phyloP scores from a whole-genome alignment of 768 basidiomycete genomes.

The Mycena metata region DNA sequence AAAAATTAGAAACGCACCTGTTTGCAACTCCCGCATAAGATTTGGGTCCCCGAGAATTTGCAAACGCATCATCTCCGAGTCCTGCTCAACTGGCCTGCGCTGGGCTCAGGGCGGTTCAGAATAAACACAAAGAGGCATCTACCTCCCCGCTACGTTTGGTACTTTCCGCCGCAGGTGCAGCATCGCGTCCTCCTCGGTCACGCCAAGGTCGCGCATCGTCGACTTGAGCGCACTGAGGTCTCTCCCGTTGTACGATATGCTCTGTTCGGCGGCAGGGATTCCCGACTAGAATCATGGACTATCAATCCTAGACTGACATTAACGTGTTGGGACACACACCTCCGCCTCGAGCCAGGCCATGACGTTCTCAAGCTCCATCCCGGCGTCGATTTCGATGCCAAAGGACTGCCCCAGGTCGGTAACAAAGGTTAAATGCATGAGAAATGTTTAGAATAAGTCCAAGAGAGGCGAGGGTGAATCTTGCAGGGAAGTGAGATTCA shows the following conservation, averaged over 20 bases:
- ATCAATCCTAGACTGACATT: background rate
- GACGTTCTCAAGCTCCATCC: conserved; percentile 93
- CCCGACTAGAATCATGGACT: conserved; percentile 67
- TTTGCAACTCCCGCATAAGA: conserved; percentile 79
- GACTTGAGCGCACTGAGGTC: conserved; percentile 76
- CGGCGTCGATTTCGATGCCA: conserved; percentile 86
- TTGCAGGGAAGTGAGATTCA: conserved; percentile 7
- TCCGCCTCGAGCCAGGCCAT: conserved; percentile 96
- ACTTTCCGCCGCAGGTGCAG: conserved; percentile 77
- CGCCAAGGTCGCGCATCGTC: conserved; percentile 77
- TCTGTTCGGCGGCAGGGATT: conserved; percentile 79
- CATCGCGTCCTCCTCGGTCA: conserved; percentile 71
- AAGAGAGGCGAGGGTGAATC: background rate
- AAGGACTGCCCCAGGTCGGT: conserved; percentile 76
- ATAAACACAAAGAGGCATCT: background rate
- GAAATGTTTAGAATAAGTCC: background rate
- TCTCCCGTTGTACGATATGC: conserved; percentile 74
- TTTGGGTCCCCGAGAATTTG: conserved; percentile 88
- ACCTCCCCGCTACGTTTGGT: conserved; percentile 58
- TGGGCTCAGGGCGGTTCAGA: background rate
- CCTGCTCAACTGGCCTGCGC: conserved; percentile 76
- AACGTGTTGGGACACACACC: conserved; percentile 65
- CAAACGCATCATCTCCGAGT: conserved; percentile 91
- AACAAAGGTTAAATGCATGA: conserved; percentile 81
- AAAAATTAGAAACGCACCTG: conserved; percentile 63